Evolutionary conservation across 108 stramenopile species (phyloP).

Genomic region (Cyclostephanos invisitatus): DNA sequence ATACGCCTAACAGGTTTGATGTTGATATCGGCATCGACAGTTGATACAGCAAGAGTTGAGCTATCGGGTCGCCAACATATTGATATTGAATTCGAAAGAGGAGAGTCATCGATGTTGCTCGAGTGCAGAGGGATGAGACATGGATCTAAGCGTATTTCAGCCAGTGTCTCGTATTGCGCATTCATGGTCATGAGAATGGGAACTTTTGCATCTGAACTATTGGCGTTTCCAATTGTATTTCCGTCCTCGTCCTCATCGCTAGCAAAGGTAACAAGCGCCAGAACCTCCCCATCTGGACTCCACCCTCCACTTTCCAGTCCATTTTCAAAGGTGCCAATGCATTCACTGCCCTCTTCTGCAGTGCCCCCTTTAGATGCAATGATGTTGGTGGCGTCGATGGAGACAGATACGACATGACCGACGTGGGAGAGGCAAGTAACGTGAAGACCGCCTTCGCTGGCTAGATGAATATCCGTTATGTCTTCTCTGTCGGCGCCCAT

Average conservation of each 20-base stretch:
- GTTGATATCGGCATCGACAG: conserved; percentile 59
- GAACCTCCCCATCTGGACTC: conserved; percentile 85
- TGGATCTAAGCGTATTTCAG: conserved; percentile 66
- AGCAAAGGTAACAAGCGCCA: conserved; percentile 73
- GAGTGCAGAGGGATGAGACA: conserved; percentile 37
- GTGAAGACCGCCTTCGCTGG: conserved; percentile 26
- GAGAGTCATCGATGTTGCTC: not conserved
- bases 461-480: conserved; percentile 30
- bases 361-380: conserved; percentile 53
- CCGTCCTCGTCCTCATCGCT: conserved; percentile 60
- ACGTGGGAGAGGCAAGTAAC: conserved; percentile 44
- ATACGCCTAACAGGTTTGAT: conserved; percentile 54
- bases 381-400: conserved; percentile 40
- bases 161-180: conserved; percentile 76
- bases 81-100: conserved; percentile 50
- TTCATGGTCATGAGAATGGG: conserved; percentile 86
- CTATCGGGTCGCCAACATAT: conserved; percentile 81
- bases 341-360: conserved; percentile 61
- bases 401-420: conserved; percentile 49
- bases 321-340: conserved; percentile 84
- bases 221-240: conserved; percentile 14
- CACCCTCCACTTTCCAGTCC: conserved; percentile 74
- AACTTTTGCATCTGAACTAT: conserved; percentile 24
- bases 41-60: conserved; percentile 67
- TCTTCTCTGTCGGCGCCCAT: conserved; percentile 11